Evolutionary conservation across 2,329 filamentous ascomycete genomes (phyloP).

Genomic region (Verticillium dahliae): DNA sequence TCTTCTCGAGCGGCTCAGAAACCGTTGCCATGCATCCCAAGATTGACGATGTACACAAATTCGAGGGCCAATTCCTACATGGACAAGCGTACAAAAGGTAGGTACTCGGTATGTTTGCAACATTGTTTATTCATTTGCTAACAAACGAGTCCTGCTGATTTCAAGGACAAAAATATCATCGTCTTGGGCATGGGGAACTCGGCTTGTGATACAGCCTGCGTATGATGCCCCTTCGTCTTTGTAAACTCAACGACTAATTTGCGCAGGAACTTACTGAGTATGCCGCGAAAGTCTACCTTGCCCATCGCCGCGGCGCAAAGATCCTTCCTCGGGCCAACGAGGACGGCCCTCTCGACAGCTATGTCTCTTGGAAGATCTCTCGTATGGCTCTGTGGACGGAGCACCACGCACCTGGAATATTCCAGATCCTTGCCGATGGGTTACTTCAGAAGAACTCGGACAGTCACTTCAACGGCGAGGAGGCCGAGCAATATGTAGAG

Average conservation of each 20-base stretch:
- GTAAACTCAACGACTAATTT: neutral
- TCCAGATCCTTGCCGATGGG: conserved; percentile 9
- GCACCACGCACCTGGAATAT: conserved; percentile 8
- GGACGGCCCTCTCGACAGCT: conserved; percentile 13
- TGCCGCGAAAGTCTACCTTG: conserved; percentile 14
- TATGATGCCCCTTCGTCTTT: neutral
- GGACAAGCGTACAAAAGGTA: conserved; percentile 17
- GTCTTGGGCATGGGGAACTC: conserved; percentile 20
- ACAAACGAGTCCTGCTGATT: conserved; percentile 9
- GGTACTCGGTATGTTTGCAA: neutral
- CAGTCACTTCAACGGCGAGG: neutral
- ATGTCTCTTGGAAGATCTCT: conserved; percentile 13
- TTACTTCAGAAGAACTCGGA: conserved; percentile 5
- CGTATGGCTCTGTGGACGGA: conserved; percentile 11
- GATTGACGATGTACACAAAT: conserved; percentile 13
- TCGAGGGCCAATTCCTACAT: conserved; percentile 14
- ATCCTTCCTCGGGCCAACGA: conserved; percentile 14
- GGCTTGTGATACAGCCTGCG: conserved; percentile 15
- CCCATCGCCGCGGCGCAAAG: conserved; percentile 15
- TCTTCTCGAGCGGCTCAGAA: conserved; percentile 15
- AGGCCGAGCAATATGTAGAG: neutral
- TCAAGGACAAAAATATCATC: conserved; percentile 14
- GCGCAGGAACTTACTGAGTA: conserved; percentile 11
- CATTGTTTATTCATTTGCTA: neutral
- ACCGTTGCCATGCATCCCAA: conserved; percentile 8